A percentile compares a stretch with the other conserved stretches of the same genome.
phyloP scores from a whole-genome alignment of 2,329 filamentous ascomycete genomes.

The Aspergillus candidus region DNA sequence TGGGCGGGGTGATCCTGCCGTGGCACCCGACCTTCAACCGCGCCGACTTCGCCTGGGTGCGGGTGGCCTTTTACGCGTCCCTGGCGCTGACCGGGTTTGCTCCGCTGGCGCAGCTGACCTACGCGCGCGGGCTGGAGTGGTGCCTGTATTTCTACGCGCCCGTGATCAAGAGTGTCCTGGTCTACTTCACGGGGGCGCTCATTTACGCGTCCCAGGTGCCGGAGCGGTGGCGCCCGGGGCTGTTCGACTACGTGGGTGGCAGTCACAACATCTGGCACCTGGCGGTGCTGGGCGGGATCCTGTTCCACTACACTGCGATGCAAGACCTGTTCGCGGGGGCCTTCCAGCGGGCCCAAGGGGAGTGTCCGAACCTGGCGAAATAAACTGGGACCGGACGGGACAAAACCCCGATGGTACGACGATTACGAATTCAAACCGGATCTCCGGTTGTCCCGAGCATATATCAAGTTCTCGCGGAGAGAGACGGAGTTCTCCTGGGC shows the following conservation, averaged over 20 bases:
- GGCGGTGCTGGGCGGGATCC: conserved; percentile 85
- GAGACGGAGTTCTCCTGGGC: too few species aligned
- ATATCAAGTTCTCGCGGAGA: too few species aligned
- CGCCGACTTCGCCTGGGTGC: conserved; percentile 83
- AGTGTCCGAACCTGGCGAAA: conserved; percentile 30
- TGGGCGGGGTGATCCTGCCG: conserved; percentile 82
- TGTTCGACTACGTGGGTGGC: conserved; percentile 91
- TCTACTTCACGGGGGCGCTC: conserved; percentile 77
- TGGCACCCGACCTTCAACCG: conserved; percentile 97
- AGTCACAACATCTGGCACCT: conserved; percentile 98
- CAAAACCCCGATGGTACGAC: too few species aligned
- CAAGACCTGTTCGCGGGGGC: conserved; percentile 82
- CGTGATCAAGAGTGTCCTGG: conserved; percentile 74
- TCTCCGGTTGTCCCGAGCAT: too few species aligned
- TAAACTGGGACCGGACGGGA: conserved; percentile 9
- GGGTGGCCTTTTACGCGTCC: conserved; percentile 85
- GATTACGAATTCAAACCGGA: too few species aligned
- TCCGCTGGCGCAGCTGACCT: conserved; percentile 75
- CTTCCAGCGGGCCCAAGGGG: conserved; percentile 59
- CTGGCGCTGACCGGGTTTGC: conserved; percentile 84
- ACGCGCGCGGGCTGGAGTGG: conserved; percentile 70
- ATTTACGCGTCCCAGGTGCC: conserved; percentile 90
- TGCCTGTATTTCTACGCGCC: conserved; percentile 86
- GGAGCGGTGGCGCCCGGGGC: conserved; percentile 85
- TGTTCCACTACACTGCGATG: conserved; percentile 98